Percentiles rank a stretch among this genome's conserved stretches.
These are phyloP conservation scores for Mycosphaerella arachidis DNA, from an alignment of 2,329 filamentous ascomycete genomes.

Conservation along the genomic window DNA sequence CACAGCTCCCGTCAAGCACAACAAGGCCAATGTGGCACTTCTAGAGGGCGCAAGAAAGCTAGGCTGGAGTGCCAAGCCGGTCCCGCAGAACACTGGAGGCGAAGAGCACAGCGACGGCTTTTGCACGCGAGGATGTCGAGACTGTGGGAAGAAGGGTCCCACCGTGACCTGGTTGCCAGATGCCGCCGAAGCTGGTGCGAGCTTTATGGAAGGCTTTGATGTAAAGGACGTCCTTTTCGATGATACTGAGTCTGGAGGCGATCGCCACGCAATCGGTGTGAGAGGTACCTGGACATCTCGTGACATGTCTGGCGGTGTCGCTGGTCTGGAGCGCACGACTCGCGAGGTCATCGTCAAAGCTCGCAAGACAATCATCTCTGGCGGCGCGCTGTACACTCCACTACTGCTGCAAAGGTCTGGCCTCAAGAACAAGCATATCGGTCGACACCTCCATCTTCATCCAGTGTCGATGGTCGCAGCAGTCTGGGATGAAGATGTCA, in stretches of 20 bases:
- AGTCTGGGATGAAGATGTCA: conserved; percentile 65
- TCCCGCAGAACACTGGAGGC: conserved; percentile 76
- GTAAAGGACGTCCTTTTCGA: conserved; percentile 69
- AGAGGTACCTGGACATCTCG: conserved; percentile 71
- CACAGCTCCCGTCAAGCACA: conserved; percentile 63
- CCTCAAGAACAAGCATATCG: conserved; percentile 75
- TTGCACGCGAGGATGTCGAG: conserved; percentile 57
- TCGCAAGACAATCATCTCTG: conserved; percentile 73
- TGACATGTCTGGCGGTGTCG: conserved; percentile 57
- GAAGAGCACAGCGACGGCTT: conserved; percentile 68
- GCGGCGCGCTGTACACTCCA: conserved; percentile 72
- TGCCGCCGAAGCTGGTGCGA: conserved; percentile 69
- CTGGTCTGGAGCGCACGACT: conserved; percentile 48
- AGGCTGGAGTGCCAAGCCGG: conserved; percentile 63
- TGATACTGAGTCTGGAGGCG: conserved; percentile 40
- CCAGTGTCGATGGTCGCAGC: conserved; percentile 57
- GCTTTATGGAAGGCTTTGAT: conserved; percentile 78
- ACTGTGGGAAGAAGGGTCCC: conserved; percentile 73
- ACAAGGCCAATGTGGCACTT: conserved; percentile 65
- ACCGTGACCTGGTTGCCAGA: conserved; percentile 73
- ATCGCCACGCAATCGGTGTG: conserved; percentile 63
- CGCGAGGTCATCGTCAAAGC: conserved; percentile 69
- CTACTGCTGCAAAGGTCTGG: conserved; percentile 73
- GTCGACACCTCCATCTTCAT: conserved; percentile 76
- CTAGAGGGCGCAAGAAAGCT: conserved; percentile 70